Evolutionary conservation across 2,329 filamentous ascomycete genomes (phyloP), one percentile per base, ranked within the genome.

Genomic region (Verticillium nonalfalfae): DNA sequence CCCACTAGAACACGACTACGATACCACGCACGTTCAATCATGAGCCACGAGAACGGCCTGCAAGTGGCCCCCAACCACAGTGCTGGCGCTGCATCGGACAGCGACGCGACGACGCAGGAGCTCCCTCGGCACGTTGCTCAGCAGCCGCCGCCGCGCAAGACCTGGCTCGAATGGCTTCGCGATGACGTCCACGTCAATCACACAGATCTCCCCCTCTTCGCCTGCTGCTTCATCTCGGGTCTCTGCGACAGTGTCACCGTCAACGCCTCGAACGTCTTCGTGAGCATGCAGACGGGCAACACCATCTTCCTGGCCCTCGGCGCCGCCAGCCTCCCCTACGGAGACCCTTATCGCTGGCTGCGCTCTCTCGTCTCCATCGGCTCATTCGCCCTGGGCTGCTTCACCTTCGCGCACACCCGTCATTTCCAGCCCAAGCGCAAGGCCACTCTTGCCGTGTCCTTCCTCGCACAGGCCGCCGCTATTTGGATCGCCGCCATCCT

Each of bases 231-330:
- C 34, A 67, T 77, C 11, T 76, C 74, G 1, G 76, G 75, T 1
- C 66, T 78, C 50, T 75, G 74, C 64, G 76, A 78, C 67, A 73
- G 73, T 62, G 73, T 74, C 21, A 71, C 74, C 21, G 76, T 77
- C 68, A 76, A 75, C 62, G 76, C 74, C 26, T 71, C 72, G 33
- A 71, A 68, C 55, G 73, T 75, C 56, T 76, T 76, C 60, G 76
- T 76, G 31, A 73, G 72, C 55, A 78, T 78, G 75, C 75, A 77
- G 64, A 77, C 75, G 15, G 84, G 85, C 45, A 88, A 88, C 72
- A 87, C 85, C 10, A 81, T 88, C 66, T 86, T 87, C 72, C 77
- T 88, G 45, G 84, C 82, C 18, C 81, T 88, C 26, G 84, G 84
- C 60, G 80, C 83, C 13, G 79, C 83, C 2, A 72, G 73, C 35